Conservation (phyloP, 2,329 filamentous ascomycete genomes). For the Fusarium sacchari region DNA sequence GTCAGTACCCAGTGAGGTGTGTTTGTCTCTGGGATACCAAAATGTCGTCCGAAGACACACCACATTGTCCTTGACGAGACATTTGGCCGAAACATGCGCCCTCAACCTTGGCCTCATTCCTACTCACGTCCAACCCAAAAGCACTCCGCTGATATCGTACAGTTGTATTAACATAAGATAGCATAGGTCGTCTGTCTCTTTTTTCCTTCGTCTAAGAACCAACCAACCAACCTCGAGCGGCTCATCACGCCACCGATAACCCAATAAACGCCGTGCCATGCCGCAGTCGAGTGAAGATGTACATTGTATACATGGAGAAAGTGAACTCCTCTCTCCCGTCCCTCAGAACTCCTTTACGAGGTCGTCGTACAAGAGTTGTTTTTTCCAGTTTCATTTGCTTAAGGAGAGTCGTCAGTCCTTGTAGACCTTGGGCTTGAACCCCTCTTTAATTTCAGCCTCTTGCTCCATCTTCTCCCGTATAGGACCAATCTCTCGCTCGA, state of each 20-base stretch:
- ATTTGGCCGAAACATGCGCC: background rate
- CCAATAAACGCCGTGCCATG: constrained; percentile 62
- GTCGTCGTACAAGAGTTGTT: constrained; percentile 36
- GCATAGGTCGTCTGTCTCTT: constrained; percentile 43
- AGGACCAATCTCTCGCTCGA: constrained; percentile 85
- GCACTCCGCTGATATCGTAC: constrained; percentile 40
- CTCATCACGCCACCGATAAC: constrained; percentile 44
- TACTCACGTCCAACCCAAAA: background rate
- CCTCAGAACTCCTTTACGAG: constrained; percentile 29
- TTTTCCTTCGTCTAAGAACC: constrained; percentile 44
- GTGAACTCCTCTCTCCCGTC: constrained; percentile 17
- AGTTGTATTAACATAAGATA: constrained; percentile 45
- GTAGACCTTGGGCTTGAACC: constrained; percentile 95
- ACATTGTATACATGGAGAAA: constrained; percentile 51
- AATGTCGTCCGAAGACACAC: background rate
- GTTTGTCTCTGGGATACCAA: background rate
- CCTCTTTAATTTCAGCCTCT: constrained; percentile 83
- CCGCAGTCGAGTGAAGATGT: constrained; percentile 65
- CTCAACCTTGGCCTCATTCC: background rate
- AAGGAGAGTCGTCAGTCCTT: constrained; percentile 70
- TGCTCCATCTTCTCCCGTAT: constrained; percentile 75
- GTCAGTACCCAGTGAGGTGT: background rate
- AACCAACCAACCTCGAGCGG: constrained; percentile 46
- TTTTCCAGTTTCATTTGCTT: background rate
- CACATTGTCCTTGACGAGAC: background rate